Evolutionary conservation across 1,284 basidiomycete genomes (phyloP).

Genomic region (Cutaneotrichosporon cyanovorans): DNA sequence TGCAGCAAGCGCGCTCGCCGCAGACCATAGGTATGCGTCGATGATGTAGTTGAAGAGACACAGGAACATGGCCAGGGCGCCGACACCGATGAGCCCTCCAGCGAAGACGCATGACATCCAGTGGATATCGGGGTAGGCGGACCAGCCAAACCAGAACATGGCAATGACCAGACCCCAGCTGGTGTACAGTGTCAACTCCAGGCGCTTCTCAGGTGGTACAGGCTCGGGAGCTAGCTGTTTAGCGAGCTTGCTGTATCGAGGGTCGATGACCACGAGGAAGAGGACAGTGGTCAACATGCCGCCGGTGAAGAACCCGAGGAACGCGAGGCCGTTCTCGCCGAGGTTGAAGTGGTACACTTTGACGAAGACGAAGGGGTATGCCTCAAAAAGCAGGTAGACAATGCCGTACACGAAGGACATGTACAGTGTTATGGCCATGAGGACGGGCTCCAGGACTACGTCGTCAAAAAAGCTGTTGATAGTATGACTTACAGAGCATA

Average conservation of each 20-base stretch:
- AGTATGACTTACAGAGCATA: constrained; percentile 48
- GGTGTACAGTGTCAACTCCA: constrained; percentile 43
- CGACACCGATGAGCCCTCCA: constrained; percentile 45
- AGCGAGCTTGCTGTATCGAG: constrained; percentile 26
- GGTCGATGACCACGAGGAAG: constrained; percentile 25
- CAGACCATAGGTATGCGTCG: constrained; percentile 50
- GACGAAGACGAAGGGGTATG: constrained; percentile 49
- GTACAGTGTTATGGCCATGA: constrained; percentile 63
- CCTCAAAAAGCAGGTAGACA: constrained; percentile 42
- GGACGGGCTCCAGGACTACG: constrained; percentile 62
- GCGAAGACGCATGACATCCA: constrained; percentile 48
- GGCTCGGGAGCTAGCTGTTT: constrained; percentile 20
- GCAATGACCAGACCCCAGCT: constrained; percentile 43
- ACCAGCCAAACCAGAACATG: constrained; percentile 49
- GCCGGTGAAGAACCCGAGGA: constrained; percentile 49
- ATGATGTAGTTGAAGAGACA: constrained; percentile 49
- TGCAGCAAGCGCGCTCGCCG: constrained; percentile 50
- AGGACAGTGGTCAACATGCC: constrained; percentile 31
- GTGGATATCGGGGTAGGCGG: constrained; percentile 43
- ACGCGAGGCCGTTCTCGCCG: constrained; percentile 48
- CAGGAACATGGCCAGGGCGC: constrained; percentile 54
- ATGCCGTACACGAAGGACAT: constrained; percentile 49
- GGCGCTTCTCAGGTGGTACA: constrained; percentile 33
- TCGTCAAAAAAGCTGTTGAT: background rate
- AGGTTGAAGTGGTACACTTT: constrained; percentile 48